phyloP scores from a whole-genome alignment of 2,329 filamentous ascomycete genomes.

The Talaromyces sp. region DNA sequence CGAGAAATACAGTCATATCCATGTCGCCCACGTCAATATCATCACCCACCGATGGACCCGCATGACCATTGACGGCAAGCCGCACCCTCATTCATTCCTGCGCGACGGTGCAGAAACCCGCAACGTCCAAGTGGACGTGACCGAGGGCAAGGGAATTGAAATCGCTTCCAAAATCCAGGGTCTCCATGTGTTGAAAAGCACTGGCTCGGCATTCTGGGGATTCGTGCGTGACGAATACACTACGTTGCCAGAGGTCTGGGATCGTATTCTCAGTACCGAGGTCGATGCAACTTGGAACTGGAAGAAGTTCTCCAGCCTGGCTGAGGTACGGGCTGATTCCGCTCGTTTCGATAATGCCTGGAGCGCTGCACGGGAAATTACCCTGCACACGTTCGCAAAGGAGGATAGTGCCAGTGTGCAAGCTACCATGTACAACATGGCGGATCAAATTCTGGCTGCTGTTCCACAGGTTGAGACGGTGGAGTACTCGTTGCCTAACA shows the following conservation, averaged over 20 bases:
- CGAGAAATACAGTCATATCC: conserved; percentile 81
- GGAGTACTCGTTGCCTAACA: conserved; percentile 86
- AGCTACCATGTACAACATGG: conserved; percentile 99
- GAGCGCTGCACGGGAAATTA: conserved; percentile 71
- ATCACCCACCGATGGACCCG: conserved; percentile 87
- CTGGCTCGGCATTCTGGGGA: conserved; percentile 90
- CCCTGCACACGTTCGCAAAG: conserved; percentile 83
- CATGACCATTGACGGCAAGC: conserved; percentile 77
- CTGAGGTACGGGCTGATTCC: conserved; percentile 60
- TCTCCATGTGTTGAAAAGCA: conserved; percentile 89
- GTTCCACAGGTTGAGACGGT: conserved; percentile 68
- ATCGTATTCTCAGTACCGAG: conserved; percentile 91
- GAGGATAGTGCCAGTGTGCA: conserved; percentile 92
- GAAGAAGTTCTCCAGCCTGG: conserved; percentile 62
- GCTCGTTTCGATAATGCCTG: conserved; percentile 74
- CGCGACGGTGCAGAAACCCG: conserved; percentile 85
- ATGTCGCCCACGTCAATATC: conserved; percentile 73
- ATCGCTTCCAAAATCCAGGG: conserved; percentile 74
- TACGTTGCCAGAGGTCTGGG: conserved; percentile 82
- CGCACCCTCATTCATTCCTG: conserved; percentile 92
- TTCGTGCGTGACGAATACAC: conserved; percentile 94
- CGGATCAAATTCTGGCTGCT: conserved; percentile 71
- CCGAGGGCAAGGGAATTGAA: conserved; percentile 63
- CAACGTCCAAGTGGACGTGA: conserved; percentile 68
- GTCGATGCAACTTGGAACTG: conserved; percentile 85